Evolutionary conservation across 805 yeast genomes (phyloP).

Genomic region (Candida stauntonica): DNA sequence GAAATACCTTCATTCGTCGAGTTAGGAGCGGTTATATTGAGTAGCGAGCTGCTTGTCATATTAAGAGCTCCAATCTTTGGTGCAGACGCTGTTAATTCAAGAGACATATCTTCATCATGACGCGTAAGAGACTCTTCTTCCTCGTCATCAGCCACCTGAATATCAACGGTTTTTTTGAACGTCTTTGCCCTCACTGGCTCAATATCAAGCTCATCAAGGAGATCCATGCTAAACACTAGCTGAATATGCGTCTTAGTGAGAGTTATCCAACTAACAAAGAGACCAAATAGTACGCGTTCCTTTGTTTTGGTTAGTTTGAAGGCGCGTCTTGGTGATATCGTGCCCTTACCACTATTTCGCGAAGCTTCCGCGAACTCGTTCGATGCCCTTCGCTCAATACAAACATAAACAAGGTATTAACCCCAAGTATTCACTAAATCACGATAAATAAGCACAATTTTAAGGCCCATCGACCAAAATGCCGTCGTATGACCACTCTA

Average conservation of each 20-base stretch:
- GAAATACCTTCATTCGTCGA: not conserved
- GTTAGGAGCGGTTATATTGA: not conserved
- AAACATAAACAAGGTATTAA: not conserved
- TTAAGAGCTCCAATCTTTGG: not conserved
- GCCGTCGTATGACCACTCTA: conserved; percentile 21
- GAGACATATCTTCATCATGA: not conserved
- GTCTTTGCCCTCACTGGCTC: conserved; percentile 17
- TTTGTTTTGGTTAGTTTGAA: not conserved
- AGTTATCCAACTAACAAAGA: too few relatives aligned
- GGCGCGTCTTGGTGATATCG: not conserved
- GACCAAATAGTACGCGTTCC: not conserved
- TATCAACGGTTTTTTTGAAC: conserved; percentile 18
- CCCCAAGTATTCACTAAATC: not conserved
- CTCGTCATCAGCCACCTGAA: conserved; percentile 4
- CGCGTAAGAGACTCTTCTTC: not conserved
- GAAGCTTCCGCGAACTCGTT: not conserved
- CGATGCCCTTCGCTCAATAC: too few relatives aligned
- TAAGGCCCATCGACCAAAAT: too few relatives aligned
- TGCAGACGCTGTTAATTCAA: not conserved
- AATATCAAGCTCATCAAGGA: conserved; percentile 21
- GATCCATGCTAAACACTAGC: conserved; percentile 17
- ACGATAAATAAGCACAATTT: not conserved
- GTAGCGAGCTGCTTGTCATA: not conserved
- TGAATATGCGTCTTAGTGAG: too few relatives aligned
- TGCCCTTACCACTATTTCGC: not conserved